phyloP scores from a whole-genome alignment of 2,329 filamentous ascomycete species.

The Annulohypoxylon truncatum region DNA sequence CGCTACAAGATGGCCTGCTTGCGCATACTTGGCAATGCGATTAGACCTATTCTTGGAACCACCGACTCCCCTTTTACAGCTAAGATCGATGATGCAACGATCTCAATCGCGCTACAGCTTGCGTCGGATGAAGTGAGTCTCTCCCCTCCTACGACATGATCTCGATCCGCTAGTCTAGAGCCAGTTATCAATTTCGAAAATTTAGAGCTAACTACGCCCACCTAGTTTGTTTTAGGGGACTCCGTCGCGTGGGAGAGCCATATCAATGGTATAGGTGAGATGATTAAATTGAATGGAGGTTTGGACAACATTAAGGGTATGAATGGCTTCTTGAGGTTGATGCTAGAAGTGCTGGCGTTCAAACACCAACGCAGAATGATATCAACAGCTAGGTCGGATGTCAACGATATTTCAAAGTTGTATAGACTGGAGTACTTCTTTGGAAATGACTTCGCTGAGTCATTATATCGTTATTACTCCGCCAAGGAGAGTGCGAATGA shows the following conservation, averaged over 20 bases:
- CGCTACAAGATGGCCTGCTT: conserved; percentile 2
- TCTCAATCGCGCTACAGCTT: conserved; percentile 14
- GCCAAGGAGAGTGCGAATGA: background rate
- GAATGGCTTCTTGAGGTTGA: conserved; percentile 4
- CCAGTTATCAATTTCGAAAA: background rate
- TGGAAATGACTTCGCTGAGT: background rate
- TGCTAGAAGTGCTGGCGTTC: background rate
- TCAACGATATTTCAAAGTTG: background rate
- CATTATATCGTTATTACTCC: background rate
- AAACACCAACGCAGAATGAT: background rate
- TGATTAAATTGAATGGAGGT: background rate
- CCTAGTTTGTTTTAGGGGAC: background rate
- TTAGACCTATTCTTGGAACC: background rate
- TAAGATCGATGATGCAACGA: conserved; percentile 1
- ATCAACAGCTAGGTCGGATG: background rate
- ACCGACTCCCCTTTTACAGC: background rate
- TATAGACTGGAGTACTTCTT: background rate
- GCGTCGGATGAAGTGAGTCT: conserved; percentile 12
- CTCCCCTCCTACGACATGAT: background rate
- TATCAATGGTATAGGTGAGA: background rate
- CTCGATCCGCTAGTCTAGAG: background rate
- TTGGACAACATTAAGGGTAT: conserved; percentile 9
- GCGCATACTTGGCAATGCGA: background rate
- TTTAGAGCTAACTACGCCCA: background rate
- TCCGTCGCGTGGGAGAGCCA: background rate